Percentiles rank a stretch among this genome's conserved stretches.
phyloP scores from a whole-genome alignment of 257 asterid genomes.

The Mitragyna speciosa region DNA sequence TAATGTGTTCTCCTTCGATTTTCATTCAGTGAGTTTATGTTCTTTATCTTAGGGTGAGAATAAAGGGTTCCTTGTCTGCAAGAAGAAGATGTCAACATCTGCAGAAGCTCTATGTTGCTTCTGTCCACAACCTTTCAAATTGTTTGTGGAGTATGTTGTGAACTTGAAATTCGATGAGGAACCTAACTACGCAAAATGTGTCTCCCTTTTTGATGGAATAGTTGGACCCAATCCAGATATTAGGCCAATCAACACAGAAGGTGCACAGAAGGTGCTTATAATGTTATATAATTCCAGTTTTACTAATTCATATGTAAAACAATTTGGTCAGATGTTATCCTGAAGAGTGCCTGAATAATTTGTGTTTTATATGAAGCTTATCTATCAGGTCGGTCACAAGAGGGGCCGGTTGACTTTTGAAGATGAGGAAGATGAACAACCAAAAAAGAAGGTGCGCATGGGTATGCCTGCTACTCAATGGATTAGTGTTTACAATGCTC shows the following conservation, averaged over 20 bases:
- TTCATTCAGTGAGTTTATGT: slow-evolving; percentile 9
- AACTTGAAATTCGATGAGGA: slow-evolving; percentile 86
- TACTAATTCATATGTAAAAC: background rate
- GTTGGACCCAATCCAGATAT: slow-evolving; percentile 69
- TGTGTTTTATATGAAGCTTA: slow-evolving; percentile 46
- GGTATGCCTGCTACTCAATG: slow-evolving; percentile 85
- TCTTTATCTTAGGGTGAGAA: slow-evolving; percentile 62
- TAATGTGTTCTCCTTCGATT: background rate
- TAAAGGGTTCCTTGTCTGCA: slow-evolving; percentile 82
- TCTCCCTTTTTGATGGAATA: slow-evolving; percentile 75
- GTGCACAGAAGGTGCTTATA: slow-evolving; percentile 74
- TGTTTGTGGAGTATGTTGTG: slow-evolving; percentile 66
- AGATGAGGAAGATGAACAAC: slow-evolving; percentile 75
- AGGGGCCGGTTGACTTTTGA: slow-evolving; percentile 61
- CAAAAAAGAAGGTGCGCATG: slow-evolving; percentile 71
- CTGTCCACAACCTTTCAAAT: slow-evolving; percentile 67
- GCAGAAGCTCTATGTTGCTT: slow-evolving; percentile 66
- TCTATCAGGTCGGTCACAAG: slow-evolving; percentile 72
- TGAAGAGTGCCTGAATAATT: slow-evolving; percentile 24
- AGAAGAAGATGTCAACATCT: slow-evolving; percentile 88
- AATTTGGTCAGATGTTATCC: background rate
- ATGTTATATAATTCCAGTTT: slow-evolving; percentile 7
- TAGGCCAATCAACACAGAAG: slow-evolving; percentile 84
- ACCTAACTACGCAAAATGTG: slow-evolving; percentile 71
- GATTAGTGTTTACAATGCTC: slow-evolving; percentile 80